phyloP scores from a whole-genome alignment of 306 rosid species.

The Elaeagnus macrophylla region DNA sequence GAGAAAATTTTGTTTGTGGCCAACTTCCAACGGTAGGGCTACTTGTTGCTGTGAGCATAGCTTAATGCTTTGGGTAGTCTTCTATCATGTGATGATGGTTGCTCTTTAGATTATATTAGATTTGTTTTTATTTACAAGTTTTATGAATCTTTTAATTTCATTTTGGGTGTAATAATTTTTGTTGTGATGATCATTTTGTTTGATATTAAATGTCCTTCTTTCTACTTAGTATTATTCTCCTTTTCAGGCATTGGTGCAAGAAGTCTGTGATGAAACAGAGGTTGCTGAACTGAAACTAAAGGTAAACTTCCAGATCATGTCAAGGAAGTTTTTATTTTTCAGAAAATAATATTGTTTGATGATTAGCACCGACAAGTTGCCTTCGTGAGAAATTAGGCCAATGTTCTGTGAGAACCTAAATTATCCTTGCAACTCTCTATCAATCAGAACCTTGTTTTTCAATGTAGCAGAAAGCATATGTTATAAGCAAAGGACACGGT shows the following conservation, averaged over 20 bases:
- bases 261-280: constrained; percentile 97
- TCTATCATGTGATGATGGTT: constrained; percentile 1
- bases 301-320: constrained; percentile 38
- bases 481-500: background rate
- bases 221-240: constrained; percentile 12
- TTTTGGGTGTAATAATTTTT: no score
- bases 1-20: no score
- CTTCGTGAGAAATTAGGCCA: background rate
- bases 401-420: background rate
- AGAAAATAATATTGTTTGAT: background rate
- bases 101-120: background rate
- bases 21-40: no score
- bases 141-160: background rate
- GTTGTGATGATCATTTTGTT: background rate
- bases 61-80: background rate
- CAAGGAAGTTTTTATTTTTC: background rate
- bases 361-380: constrained; percentile 9
- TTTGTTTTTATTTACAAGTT: constrained; percentile 1
- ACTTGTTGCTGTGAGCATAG: background rate
- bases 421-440: background rate
- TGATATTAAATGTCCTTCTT: background rate
- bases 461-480: no score
- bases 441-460: background rate
- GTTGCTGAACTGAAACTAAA: constrained; percentile 93
- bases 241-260: constrained; percentile 78